phyloP scores from a whole-genome alignment of 2,329 filamentous ascomycete genomes.

The Rachicladosporium sp. region DNA sequence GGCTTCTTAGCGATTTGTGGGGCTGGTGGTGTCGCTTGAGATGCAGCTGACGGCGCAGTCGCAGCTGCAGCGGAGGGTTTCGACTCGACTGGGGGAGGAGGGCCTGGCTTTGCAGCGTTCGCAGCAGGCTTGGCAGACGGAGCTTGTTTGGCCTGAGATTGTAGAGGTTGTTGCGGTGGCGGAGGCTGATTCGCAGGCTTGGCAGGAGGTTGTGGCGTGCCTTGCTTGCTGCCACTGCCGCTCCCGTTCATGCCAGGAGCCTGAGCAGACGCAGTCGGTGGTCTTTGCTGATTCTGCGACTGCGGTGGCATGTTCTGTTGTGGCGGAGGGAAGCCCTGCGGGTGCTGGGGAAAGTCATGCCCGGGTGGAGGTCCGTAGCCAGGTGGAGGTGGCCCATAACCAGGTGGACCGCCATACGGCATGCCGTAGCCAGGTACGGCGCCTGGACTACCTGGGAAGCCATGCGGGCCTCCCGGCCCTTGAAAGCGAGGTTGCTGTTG shows the following conservation, averaged over 20 bases:
- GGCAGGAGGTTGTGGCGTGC: conserved; percentile 19
- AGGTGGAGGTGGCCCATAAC: conserved; percentile 20
- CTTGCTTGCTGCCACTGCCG: conserved; percentile 26
- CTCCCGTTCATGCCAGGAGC: conserved; percentile 12
- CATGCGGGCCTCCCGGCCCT: conserved; percentile 30
- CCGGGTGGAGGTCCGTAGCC: conserved; percentile 44
- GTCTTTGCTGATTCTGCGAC: conserved; percentile 35
- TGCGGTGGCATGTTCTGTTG: conserved; percentile 28
- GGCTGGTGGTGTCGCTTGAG: conserved; percentile 24
- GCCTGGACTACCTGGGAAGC: conserved; percentile 30
- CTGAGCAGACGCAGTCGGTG: conserved; percentile 26
- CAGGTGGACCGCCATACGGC: conserved; percentile 52
- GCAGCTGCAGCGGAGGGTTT: conserved; percentile 52
- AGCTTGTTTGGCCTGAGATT: conserved; percentile 28
- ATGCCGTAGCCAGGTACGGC: conserved; percentile 30
- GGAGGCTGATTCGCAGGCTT: conserved; percentile 14
- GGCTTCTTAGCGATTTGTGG: conserved; percentile 29
- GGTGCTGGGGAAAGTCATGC: conserved; percentile 43
- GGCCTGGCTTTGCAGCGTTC: conserved; percentile 28
- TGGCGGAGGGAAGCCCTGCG: conserved; percentile 46
- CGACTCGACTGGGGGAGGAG: conserved; percentile 54
- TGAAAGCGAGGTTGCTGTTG: conserved; percentile 38
- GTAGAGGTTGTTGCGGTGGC: conserved; percentile 18
- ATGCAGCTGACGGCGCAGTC: conserved; percentile 36
- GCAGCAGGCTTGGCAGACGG: conserved; percentile 29